Percentiles rank a stretch among this genome's conserved stretches.
Evolutionary conservation across 495 filamentous ascomycete genomes (phyloP).

Genomic region (Neurospora sp.): DNA sequence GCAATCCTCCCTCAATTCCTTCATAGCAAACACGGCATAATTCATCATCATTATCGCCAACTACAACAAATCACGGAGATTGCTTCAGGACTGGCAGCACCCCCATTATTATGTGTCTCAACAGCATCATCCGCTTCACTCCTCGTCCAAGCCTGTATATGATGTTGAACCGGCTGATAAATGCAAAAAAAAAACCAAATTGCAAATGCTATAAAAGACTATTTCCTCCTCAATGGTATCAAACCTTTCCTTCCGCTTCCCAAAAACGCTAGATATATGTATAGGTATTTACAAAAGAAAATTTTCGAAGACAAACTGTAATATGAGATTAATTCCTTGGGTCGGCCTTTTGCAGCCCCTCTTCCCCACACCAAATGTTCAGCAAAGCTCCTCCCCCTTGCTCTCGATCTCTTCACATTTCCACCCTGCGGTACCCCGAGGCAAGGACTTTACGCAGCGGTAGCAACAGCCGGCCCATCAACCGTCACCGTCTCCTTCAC

Average conservation of each 20-base stretch:
- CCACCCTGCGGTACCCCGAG: neutral
- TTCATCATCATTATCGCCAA: neutral
- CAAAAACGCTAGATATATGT: neutral
- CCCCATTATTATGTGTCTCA: slow-evolving; percentile 22
- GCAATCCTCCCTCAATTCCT: neutral
- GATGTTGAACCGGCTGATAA: neutral
- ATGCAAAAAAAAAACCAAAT: neutral
- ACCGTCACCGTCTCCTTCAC: neutral
- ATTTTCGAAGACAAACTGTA: neutral
- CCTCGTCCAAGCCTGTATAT: slow-evolving; percentile 70
- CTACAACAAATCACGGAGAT: neutral
- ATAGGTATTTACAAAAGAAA: neutral
- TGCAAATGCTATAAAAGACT: neutral
- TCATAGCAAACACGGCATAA: neutral
- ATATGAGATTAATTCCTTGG: neutral
- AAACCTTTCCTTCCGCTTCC: neutral
- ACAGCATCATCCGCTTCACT: slow-evolving; percentile 64
- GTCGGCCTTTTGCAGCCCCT: neutral
- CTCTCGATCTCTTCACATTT: neutral
- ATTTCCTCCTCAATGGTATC: neutral
- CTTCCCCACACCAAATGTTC: neutral
- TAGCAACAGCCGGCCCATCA: neutral
- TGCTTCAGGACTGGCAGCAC: slow-evolving; percentile 3
- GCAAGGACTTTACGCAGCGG: neutral
- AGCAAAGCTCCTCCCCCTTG: neutral